Evolutionary conservation across 371 early-diverging fungal genomes (phyloP).

Genomic region (Dichotomocladium elegans): DNA sequence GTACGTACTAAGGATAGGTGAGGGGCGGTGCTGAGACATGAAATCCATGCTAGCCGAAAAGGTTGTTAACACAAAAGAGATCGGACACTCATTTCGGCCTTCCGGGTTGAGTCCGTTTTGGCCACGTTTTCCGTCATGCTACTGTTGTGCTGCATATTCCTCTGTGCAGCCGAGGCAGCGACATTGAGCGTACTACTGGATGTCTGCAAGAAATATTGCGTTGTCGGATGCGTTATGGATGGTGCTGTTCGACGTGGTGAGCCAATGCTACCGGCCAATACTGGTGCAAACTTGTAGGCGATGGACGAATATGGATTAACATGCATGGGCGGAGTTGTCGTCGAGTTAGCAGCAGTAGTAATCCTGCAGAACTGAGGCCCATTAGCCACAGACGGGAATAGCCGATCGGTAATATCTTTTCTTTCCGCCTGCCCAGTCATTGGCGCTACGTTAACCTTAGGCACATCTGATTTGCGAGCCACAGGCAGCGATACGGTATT

Average conservation of each 20-base stretch:
- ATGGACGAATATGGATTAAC: background rate
- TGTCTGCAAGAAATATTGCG: constrained; percentile 22
- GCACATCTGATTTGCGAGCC: constrained; percentile 2
- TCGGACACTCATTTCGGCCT: constrained; percentile 18
- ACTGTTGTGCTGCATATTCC: constrained; percentile 8
- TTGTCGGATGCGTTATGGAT: constrained; percentile 19
- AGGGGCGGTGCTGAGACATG: too few relatives aligned
- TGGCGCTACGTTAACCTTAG: constrained; percentile 21
- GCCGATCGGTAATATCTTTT: background rate
- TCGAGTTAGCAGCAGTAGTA: background rate
- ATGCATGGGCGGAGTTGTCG: background rate
- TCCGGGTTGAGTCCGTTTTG: constrained; percentile 12
- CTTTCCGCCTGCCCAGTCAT: background rate
- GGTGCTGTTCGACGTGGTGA: constrained; percentile 1
- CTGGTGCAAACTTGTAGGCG: constrained; percentile 9
- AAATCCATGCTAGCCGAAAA: too few relatives aligned
- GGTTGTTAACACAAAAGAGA: constrained; percentile 7
- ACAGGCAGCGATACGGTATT: constrained; percentile 15
- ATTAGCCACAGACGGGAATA: background rate
- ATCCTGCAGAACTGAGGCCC: background rate
- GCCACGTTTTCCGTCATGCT: constrained; percentile 9
- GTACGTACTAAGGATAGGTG: too few relatives aligned
- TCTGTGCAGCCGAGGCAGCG: constrained; percentile 15
- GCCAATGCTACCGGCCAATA: background rate
- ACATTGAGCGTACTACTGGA: constrained; percentile 22